Conservation (phyloP, 768 basidiomycete species). For the Termitomyces sp. region DNA sequence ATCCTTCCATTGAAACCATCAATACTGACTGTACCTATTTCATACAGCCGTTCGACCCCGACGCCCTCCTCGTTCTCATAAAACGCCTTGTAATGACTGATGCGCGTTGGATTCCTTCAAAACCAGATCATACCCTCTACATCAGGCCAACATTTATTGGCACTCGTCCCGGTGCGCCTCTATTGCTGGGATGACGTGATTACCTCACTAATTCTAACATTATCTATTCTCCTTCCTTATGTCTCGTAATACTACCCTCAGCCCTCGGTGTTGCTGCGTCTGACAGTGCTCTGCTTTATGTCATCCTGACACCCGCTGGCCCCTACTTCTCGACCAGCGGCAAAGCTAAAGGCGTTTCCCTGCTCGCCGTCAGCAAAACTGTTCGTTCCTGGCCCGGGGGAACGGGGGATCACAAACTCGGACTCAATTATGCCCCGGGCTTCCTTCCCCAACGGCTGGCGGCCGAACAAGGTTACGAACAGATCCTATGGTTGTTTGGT, state of each 20-base stretch:
- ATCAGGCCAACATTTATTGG: conserved; percentile 77
- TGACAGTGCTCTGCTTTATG: conserved; percentile 68
- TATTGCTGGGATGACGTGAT: conserved; percentile 28
- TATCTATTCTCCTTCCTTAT: conserved; percentile 28
- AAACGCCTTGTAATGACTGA: conserved; percentile 70
- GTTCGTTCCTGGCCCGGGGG: conserved; percentile 51
- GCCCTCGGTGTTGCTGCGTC: conserved; percentile 64
- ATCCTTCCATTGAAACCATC: not conserved
- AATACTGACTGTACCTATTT: not conserved
- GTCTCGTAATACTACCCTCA: not conserved
- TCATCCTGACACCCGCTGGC: conserved; percentile 66
- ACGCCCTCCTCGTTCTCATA: conserved; percentile 66
- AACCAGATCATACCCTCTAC: conserved; percentile 77
- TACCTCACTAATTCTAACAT: conserved; percentile 31
- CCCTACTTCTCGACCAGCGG: conserved; percentile 61
- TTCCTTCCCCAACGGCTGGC: conserved; percentile 66
- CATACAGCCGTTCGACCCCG: conserved; percentile 61
- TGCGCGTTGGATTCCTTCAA: conserved; percentile 77
- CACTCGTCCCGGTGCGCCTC: conserved; percentile 33
- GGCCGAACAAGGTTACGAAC: conserved; percentile 62
- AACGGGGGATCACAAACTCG: conserved; percentile 78
- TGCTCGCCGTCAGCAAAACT: conserved; percentile 35
- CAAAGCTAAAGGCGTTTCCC: conserved; percentile 50
- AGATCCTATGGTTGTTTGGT: conserved; percentile 76
- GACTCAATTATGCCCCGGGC: conserved; percentile 57